Conservation (phyloP, 352 stramenopile genomes). For the Phytophthora citricola region DNA sequence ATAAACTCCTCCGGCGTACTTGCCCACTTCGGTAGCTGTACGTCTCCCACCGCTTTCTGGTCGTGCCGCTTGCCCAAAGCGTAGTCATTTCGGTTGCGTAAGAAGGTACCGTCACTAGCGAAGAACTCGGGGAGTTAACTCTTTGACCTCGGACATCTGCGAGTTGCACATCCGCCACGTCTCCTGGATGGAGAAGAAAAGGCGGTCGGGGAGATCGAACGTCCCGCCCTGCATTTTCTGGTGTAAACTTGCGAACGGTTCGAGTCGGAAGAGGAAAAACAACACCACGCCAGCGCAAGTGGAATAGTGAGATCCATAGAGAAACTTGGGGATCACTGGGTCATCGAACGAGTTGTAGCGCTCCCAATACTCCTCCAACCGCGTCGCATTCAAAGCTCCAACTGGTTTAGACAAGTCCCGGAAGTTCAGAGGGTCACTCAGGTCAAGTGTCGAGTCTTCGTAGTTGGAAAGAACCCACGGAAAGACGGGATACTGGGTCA, state of each 20-base stretch:
- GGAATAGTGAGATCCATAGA: slow-evolving; percentile 96
- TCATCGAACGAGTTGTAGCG: slow-evolving; percentile 94
- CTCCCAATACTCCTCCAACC: slow-evolving; percentile 95
- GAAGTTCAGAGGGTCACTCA: slow-evolving; percentile 92
- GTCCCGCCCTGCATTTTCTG: slow-evolving; percentile 95
- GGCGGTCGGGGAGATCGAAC: slow-evolving; percentile 98
- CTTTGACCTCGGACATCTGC: slow-evolving; percentile 98
- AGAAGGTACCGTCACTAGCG: slow-evolving; percentile 91
- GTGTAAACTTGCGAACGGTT: slow-evolving; percentile 98
- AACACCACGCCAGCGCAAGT: slow-evolving; percentile 97
- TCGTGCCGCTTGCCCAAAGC: slow-evolving; percentile 93
- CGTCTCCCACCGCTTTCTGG: slow-evolving; percentile 89
- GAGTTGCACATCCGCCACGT: slow-evolving; percentile 98
- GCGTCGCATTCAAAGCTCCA: slow-evolving; percentile 95
- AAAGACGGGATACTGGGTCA: slow-evolving; percentile 97
- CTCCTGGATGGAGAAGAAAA: slow-evolving; percentile 97
- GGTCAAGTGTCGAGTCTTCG: slow-evolving; percentile 67
- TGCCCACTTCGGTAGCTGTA: slow-evolving; percentile 97
- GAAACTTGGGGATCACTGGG: slow-evolving; percentile 89
- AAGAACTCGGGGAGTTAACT: slow-evolving; percentile 99
- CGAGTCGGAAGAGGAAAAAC: slow-evolving; percentile 98
- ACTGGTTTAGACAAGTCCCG: slow-evolving; percentile 98
- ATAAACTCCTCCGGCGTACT: slow-evolving; percentile 97
- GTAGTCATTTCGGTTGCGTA: slow-evolving; percentile 97
- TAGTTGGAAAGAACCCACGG: slow-evolving; percentile 91